Conservation (phyloP, 768 basidiomycete species). For the Xanthoconium stramineum region DNA sequence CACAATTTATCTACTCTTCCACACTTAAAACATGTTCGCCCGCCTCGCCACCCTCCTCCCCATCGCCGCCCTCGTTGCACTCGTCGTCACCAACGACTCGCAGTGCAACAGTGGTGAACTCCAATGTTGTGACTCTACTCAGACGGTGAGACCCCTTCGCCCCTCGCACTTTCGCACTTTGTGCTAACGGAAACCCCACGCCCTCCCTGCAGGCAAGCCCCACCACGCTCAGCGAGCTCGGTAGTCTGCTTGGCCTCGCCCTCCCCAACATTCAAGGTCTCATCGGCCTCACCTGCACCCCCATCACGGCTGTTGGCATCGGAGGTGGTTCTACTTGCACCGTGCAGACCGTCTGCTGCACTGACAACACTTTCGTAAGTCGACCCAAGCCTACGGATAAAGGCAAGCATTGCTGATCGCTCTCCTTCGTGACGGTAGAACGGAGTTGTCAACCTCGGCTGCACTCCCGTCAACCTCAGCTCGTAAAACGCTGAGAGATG, state of each 20-base stretch:
- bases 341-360: conserved; percentile 19
- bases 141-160: neutral
- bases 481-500: neutral
- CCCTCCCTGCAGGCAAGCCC: neutral
- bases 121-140: conserved; percentile 9
- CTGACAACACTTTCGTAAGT: conserved; percentile 10
- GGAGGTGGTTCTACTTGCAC: conserved; percentile 6
- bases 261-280: neutral
- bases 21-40: conserved; percentile 2
- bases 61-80: conserved; percentile 7
- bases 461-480: conserved; percentile 9
- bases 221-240: neutral
- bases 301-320: neutral
- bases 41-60: conserved; percentile 6
- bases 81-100: neutral
- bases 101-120: conserved; percentile 12
- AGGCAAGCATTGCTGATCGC: neutral
- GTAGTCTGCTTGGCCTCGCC: neutral
- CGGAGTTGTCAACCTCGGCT: conserved; percentile 13
- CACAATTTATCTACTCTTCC: neutral
- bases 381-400: neutral
- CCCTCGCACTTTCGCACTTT: neutral
- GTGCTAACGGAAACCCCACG: neutral
- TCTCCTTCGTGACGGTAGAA: neutral
- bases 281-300: conserved; percentile 8